Evolutionary conservation across 2,329 filamentous ascomycete genomes (phyloP).

Genomic region (Orbilia oligospora): DNA sequence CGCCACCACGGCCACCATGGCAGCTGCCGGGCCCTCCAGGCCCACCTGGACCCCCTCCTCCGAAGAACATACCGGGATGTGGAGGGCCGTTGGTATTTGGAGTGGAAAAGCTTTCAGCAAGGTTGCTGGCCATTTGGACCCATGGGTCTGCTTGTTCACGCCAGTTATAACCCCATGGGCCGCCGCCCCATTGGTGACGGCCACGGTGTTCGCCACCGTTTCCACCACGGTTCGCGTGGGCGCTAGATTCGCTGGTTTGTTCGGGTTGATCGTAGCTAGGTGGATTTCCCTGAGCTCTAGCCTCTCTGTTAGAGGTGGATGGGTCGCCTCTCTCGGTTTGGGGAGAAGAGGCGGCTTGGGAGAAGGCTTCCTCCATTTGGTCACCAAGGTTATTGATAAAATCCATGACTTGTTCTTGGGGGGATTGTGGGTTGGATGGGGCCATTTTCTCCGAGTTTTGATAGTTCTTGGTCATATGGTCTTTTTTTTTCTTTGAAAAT

Average conservation of each 20-base stretch:
- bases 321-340: slow-evolving; percentile 51
- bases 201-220: slow-evolving; percentile 31
- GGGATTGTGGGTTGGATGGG: slow-evolving; percentile 54
- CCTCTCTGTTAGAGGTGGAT: slow-evolving; percentile 28
- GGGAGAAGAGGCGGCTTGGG: slow-evolving; percentile 31
- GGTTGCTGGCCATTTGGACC: slow-evolving; percentile 39
- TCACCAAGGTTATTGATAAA: slow-evolving; percentile 61
- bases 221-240: slow-evolving; percentile 36
- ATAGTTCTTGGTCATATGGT: slow-evolving; percentile 59
- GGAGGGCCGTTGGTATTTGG: slow-evolving; percentile 24
- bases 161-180: slow-evolving; percentile 47
- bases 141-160: slow-evolving; percentile 57
- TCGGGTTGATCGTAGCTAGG: slow-evolving; percentile 51
- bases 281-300: slow-evolving; percentile 36
- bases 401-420: slow-evolving; percentile 60
- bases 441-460: slow-evolving; percentile 58
- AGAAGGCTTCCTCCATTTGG: slow-evolving; percentile 59
- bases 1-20: slow-evolving; percentile 36
- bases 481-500: slow-evolving; percentile 9
- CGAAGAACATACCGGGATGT: slow-evolving; percentile 49
- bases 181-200: slow-evolving; percentile 35
- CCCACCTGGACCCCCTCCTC: slow-evolving; percentile 34
- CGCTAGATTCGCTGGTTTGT: slow-evolving; percentile 53
- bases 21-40: slow-evolving; percentile 32
- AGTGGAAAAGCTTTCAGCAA: slow-evolving; percentile 32